Evolutionary conservation across 495 filamentous ascomycete genomes (phyloP), one percentile per base, ranked within the genome.

Genomic region (Letharia lupina): DNA sequence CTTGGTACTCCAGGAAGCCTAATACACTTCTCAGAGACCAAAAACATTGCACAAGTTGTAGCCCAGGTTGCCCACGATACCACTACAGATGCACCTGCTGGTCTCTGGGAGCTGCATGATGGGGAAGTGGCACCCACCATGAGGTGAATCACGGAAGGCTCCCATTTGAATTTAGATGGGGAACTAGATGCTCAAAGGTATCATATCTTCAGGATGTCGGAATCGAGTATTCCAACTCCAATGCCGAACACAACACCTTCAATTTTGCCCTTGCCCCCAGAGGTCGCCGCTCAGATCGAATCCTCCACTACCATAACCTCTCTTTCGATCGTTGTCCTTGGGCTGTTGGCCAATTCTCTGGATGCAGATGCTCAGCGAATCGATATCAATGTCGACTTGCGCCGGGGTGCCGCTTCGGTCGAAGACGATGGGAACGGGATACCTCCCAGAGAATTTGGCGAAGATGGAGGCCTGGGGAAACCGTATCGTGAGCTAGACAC

Each of bases 381-480:
- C 60, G 83, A 82, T 40, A 78, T 96, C 67, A 83, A 80, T 20
- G 81, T 96, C 20, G 89, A 98, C 74, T 90, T 90, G 67, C 71
- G 74, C 42, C 86, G 89, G 20, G 93, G 93, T 16, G 84, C 84
- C 63, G 96, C 93, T 75, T 81, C 85, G 0, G 84, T 98, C 20
- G 91, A 96, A 75, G 94, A 98, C 73, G 83, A 98, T 78, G 94
- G 94, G 2, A 59, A 81, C 61, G 94, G 94, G 0, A 95, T 98
- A 62, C 74, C 76, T 16, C 88, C 90, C 4, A 66, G 71, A 16
- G 90, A 93, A 66, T 96, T 96, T 68, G 70, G 73, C 13, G 78
- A 83, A n/a, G 75, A 76, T 54, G 89, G 94, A 12, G 89, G 88
- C 3, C 77, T 96, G 42, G 90, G 88, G 58, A 88, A 85, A 69